Conservation (phyloP, 306 rosid genomes). For the Biancaea sappan region DNA sequence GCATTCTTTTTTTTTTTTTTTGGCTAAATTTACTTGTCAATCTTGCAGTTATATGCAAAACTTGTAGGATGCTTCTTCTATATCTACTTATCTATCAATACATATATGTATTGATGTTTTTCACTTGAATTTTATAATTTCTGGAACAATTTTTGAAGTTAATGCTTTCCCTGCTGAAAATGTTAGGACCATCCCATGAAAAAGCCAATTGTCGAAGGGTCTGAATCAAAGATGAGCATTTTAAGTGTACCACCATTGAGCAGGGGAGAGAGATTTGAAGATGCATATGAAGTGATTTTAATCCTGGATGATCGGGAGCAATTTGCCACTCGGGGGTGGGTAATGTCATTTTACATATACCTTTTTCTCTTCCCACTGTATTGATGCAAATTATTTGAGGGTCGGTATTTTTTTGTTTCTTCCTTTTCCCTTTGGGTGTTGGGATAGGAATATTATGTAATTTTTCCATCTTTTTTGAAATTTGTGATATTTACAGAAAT, state of each 20-base stretch:
- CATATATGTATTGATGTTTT: neutral
- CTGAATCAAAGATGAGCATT: conserved; percentile 45
- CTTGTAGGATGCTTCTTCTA: neutral
- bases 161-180: conserved; percentile 37
- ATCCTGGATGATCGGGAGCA: conserved; percentile 93
- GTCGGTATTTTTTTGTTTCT: neutral
- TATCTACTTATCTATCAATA: too few species aligned
- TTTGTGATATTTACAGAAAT: neutral
- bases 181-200: conserved; percentile 44
- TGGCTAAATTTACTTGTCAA: neutral
- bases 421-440: neutral
- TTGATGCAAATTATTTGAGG: neutral
- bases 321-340: conserved; percentile 87
- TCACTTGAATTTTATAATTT: conserved; percentile 9
- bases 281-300: conserved; percentile 75
- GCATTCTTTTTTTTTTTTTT: conserved; percentile 17
- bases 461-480: neutral
- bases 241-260: conserved; percentile 79
- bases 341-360: conserved; percentile 28
- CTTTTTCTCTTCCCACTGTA: neutral
- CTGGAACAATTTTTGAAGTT: conserved; percentile 1
- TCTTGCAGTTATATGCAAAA: neutral
- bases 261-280: conserved; percentile 90
- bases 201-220: conserved; percentile 43
- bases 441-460: conserved; percentile 3